A percentile compares a stretch with the other conserved stretches of the same genome.
These are phyloP conservation scores for Trichoderma aggressivum DNA, from an alignment of 2,329 filamentous ascomycete genomes.

Conservation along the genomic window DNA sequence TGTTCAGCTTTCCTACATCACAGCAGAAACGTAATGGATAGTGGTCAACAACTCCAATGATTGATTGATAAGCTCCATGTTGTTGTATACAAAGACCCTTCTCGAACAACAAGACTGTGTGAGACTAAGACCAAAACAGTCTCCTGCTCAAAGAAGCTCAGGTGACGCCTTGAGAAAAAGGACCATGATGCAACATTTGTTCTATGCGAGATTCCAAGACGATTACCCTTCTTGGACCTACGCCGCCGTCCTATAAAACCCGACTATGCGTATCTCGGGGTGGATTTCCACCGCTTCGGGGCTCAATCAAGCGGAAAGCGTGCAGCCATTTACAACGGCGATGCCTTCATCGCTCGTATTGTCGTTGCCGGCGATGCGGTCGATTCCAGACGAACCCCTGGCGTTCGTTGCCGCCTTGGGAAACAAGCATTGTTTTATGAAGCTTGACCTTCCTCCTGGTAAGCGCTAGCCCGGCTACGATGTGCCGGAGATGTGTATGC, in stretches of 20 bases:
- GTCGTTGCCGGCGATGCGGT: not conserved
- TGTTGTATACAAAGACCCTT: not conserved
- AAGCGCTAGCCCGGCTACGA: not conserved
- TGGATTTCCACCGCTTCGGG: not conserved
- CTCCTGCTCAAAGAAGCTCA: not conserved
- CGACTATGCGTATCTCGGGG: not conserved
- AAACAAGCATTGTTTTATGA: too few species aligned
- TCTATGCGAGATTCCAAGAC: not conserved
- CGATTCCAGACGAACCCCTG: not conserved
- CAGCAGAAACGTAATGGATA: not conserved
- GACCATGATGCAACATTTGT: not conserved
- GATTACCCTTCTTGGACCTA: not conserved
- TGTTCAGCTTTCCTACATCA: not conserved
- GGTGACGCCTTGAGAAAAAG: not conserved
- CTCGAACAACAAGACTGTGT: not conserved
- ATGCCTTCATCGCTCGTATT: not conserved
- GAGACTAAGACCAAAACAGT: not conserved
- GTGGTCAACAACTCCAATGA: rapidly evolving
- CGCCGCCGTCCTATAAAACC: not conserved
- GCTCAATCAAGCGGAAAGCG: not conserved
- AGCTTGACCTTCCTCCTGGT: too few species aligned
- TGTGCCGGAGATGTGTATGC: not conserved
- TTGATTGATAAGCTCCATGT: not conserved
- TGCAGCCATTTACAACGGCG: not conserved
- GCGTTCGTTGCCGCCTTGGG: not conserved